These are phyloP conservation scores for Ceratonia siliqua DNA, from an alignment of 306 rosid genomes.

Conservation along the genomic window DNA sequence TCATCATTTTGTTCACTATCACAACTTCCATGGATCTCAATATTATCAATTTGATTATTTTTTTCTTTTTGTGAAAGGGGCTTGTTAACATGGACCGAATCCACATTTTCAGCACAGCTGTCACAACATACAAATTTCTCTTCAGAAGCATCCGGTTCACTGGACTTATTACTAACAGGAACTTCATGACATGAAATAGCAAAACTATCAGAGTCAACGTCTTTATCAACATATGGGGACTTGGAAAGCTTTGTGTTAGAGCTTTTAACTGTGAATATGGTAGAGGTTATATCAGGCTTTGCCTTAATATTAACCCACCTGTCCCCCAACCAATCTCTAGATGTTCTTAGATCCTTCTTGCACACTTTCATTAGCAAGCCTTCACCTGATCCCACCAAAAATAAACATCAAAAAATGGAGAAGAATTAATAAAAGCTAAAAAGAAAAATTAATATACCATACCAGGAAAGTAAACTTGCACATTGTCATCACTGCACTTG, in stretches of 20 bases:
- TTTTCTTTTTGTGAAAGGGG: slow-evolving; percentile 42
- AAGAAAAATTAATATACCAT: slow-evolving; percentile 26
- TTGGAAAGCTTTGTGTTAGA: slow-evolving; percentile 42
- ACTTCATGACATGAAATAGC: slow-evolving; percentile 39
- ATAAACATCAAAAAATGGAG: background rate
- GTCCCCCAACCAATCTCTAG: slow-evolving; percentile 84
- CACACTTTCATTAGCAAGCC: slow-evolving; percentile 53
- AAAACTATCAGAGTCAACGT: slow-evolving; percentile 39
- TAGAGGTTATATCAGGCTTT: slow-evolving; percentile 60
- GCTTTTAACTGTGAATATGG: slow-evolving; percentile 43
- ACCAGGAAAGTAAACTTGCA: slow-evolving; percentile 80
- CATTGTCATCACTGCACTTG: slow-evolving; percentile 37
- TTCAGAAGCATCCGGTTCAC: slow-evolving; percentile 31
- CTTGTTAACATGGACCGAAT: slow-evolving; percentile 32
- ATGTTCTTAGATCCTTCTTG: slow-evolving; percentile 69
- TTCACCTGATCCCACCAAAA: slow-evolving; percentile 63
- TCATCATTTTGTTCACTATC: slow-evolving; percentile 40
- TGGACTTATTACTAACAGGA: slow-evolving; percentile 37
- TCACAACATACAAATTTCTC: slow-evolving; percentile 47
- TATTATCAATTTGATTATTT: slow-evolving; percentile 37
- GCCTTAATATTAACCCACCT: slow-evolving; percentile 62
- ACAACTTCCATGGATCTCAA: slow-evolving; percentile 35
- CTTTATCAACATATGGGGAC: slow-evolving; percentile 44
- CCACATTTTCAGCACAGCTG: slow-evolving; percentile 42
- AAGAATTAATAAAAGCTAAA: background rate